Percentiles rank a stretch among this genome's conserved stretches.
Evolutionary conservation across 179 eudicot species (phyloP).

Genomic region (Heliamphora ciliata): DNA sequence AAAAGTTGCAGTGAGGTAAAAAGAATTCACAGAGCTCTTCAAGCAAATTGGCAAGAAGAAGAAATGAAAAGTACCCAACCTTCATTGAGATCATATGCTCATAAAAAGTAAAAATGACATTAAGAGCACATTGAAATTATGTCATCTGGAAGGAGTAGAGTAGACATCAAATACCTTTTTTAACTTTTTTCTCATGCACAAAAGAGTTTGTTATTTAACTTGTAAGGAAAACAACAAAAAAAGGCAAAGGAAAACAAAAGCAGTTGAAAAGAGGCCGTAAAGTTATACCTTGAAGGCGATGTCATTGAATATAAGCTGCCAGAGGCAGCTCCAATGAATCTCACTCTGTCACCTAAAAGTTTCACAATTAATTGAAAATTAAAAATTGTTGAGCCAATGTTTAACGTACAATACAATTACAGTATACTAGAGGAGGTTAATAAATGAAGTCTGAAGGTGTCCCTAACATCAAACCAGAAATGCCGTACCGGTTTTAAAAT

Average conservation of each 20-base stretch:
- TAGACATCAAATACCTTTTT: not conserved
- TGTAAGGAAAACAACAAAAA: not conserved
- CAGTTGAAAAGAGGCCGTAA: not conserved
- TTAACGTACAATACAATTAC: not conserved
- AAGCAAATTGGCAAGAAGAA: constrained; percentile 12
- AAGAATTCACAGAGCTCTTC: not conserved
- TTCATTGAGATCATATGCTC: constrained; percentile 4
- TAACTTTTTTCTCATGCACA: not conserved
- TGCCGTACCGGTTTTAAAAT: constrained; percentile 48
- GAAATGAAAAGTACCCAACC: not conserved
- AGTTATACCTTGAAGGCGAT: constrained; percentile 52
- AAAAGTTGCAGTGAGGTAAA: not conserved
- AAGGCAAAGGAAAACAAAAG: constrained; percentile 1
- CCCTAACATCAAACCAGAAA: not conserved
- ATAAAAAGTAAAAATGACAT: not conserved
- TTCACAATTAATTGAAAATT: not conserved
- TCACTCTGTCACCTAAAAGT: constrained; percentile 73
- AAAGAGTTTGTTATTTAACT: not conserved
- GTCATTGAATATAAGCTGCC: constrained; percentile 39
- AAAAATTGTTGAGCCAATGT: not conserved
- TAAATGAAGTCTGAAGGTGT: not conserved
- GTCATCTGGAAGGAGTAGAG: not conserved
- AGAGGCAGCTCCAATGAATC: constrained; percentile 47
- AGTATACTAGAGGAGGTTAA: not conserved
- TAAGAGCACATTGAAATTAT: not conserved